These are phyloP conservation scores for Silene conica DNA, from an alignment of 148 eudicot genomes.

Conservation along the genomic window DNA sequence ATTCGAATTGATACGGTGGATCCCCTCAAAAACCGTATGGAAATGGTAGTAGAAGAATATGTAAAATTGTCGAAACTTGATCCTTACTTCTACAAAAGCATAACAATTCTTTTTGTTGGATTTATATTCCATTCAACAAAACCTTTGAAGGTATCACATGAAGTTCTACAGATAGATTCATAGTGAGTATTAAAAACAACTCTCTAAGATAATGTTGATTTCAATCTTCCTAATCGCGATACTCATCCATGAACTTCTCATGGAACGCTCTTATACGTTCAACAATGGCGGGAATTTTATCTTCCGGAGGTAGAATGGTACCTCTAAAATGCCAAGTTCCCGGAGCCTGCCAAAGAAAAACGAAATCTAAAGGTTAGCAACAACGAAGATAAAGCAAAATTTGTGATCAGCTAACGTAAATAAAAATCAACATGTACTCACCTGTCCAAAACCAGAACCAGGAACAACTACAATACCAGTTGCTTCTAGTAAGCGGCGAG, in stretches of 20 bases:
- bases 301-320: conserved; percentile 93
- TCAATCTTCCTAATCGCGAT: conserved; percentile 37
- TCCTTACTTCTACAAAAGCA: neutral
- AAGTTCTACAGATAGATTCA: neutral
- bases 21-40: no score
- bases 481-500: conserved; percentile 63
- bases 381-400: no score
- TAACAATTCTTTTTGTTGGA: neutral
- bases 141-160: no score
- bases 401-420: neutral
- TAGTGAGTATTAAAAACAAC: neutral
- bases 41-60: no score
- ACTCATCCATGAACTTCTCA: conserved; percentile 74
- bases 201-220: neutral
- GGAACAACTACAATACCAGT: conserved; percentile 89
- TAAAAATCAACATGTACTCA: conserved; percentile 20
- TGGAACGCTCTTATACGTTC: conserved; percentile 72
- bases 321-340: conserved; percentile 96
- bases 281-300: conserved; percentile 72
- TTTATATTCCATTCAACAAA: neutral
- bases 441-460: conserved; percentile 96
- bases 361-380: neutral
- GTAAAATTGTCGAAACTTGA: neutral
- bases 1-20: no score
- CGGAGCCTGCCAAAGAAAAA: conserved; percentile 41